Evolutionary conservation across 2,329 filamentous ascomycete genomes (phyloP).

Genomic region (Hymenoscyphus occultus): DNA sequence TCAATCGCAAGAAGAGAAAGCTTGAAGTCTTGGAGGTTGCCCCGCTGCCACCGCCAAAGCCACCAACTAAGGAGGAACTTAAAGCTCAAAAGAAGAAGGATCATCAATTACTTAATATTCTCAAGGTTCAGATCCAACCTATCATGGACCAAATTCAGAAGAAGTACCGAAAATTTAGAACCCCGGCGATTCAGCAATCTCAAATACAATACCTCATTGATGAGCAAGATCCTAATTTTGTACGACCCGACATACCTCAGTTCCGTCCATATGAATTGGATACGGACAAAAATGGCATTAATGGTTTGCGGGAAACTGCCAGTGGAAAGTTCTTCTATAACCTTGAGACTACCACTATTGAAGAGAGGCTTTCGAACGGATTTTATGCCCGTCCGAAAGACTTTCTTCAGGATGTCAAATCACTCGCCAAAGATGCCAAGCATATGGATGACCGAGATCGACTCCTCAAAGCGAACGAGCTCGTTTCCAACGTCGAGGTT

Average conservation of each 20-base stretch:
- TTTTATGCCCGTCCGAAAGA: conserved; percentile 91
- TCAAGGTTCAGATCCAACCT: conserved; percentile 87
- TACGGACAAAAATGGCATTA: conserved; percentile 73
- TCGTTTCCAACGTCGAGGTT: conserved; percentile 89
- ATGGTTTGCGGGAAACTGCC: conserved; percentile 70
- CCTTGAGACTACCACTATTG: conserved; percentile 85
- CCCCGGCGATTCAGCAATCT: conserved; percentile 69
- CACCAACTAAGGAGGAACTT: conserved; percentile 72
- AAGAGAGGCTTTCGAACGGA: conserved; percentile 93
- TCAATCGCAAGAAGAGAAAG: conserved; percentile 80
- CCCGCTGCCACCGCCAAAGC: conserved; percentile 65
- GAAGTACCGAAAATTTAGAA: conserved; percentile 85
- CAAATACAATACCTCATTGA: conserved; percentile 80
- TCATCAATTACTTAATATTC: conserved; percentile 74
- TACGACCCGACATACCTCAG: conserved; percentile 52
- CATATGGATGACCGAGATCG: conserved; percentile 79
- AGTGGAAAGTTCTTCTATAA: conserved; percentile 93
- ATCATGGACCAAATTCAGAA: conserved; percentile 96
- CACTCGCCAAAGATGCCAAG: conserved; percentile 79
- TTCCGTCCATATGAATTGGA: conserved; percentile 75
- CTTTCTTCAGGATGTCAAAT: conserved; percentile 83
- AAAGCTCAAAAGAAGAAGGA: conserved; percentile 80
- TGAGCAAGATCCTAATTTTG: conserved; percentile 72
- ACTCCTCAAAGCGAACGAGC: conserved; percentile 83
- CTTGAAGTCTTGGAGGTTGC: conserved; percentile 75